Conservation (phyloP, 257 asterid genomes). For the Avicennia marina region DNA sequence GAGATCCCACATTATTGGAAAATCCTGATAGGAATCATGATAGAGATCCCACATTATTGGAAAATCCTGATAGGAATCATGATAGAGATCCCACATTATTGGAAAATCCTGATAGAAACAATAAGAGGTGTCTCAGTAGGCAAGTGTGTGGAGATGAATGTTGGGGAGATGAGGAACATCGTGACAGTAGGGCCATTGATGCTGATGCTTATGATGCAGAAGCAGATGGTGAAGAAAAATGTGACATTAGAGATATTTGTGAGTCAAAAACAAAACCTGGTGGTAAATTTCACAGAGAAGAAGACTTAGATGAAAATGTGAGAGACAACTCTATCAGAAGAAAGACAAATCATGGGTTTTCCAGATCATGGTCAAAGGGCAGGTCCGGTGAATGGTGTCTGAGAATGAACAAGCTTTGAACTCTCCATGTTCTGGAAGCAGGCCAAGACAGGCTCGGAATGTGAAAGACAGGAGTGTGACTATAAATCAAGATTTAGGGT, state of each 20-base stretch:
- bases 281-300: constrained; percentile 67
- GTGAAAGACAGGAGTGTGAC: constrained; percentile 47
- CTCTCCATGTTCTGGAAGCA: constrained; percentile 69
- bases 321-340: constrained; percentile 73
- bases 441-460: constrained; percentile 59
- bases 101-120: too few relatives aligned
- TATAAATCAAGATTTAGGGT: constrained; percentile 47
- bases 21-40: constrained; percentile 50
- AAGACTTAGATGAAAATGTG: constrained; percentile 58
- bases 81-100: too few relatives aligned
- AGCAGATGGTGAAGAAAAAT: constrained; percentile 58
- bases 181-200: constrained; percentile 42
- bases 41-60: too few relatives aligned
- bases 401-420: constrained; percentile 67
- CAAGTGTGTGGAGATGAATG: constrained; percentile 47
- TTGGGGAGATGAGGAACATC: constrained; percentile 62
- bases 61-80: too few relatives aligned
- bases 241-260: constrained; percentile 42
- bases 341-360: constrained; percentile 50
- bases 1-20: constrained; percentile 36
- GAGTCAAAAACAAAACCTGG: constrained; percentile 55
- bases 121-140: constrained; percentile 37
- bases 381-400: constrained; percentile 55
- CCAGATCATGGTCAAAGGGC: constrained; percentile 59
- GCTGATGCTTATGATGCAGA: constrained; percentile 46